Evolutionary conservation across 495 filamentous ascomycete genomes (phyloP).

Genomic region (Daldinia childiae): DNA sequence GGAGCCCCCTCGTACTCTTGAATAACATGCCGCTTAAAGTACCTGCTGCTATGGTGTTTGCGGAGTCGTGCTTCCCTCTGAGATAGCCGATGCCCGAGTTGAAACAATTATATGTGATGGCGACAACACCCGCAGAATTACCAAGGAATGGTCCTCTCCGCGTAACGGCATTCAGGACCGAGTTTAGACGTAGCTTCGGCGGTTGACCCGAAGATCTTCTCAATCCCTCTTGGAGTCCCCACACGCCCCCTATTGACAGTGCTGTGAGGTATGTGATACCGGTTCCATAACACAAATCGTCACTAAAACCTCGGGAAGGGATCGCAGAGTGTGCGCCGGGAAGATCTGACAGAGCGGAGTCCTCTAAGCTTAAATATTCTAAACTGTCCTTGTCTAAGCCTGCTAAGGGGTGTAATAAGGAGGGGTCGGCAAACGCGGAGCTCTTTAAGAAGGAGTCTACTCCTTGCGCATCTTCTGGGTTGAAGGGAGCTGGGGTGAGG

Average conservation of each 20-base stretch:
- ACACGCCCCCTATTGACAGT: constrained; percentile 85
- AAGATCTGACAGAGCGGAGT: constrained; percentile 86
- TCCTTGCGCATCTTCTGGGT: constrained; percentile 76
- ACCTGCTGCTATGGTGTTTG: constrained; percentile 87
- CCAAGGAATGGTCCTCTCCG: constrained; percentile 94
- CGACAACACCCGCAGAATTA: constrained; percentile 93
- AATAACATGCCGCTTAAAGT: constrained; percentile 90
- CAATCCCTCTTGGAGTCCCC: constrained; percentile 90
- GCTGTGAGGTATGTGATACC: constrained; percentile 91
- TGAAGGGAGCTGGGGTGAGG: constrained; percentile 68
- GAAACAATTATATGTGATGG: constrained; percentile 92
- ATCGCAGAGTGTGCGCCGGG: constrained; percentile 85
- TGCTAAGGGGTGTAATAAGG: constrained; percentile 89
- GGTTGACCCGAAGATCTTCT: constrained; percentile 76
- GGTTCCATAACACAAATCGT: constrained; percentile 97
- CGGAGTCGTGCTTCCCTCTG: constrained; percentile 88
- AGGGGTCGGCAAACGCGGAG: constrained; percentile 79
- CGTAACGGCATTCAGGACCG: constrained; percentile 91
- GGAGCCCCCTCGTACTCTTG: constrained; percentile 89
- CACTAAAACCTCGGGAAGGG: constrained; percentile 94
- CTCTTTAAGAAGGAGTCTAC: constrained; percentile 81
- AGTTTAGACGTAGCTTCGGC: constrained; percentile 90
- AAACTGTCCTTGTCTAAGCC: constrained; percentile 91
- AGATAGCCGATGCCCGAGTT: constrained; percentile 90
- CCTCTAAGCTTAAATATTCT: constrained; percentile 93